phyloP scores from a whole-genome alignment of 2,329 filamentous ascomycete species.

The Elsinoe australis region DNA sequence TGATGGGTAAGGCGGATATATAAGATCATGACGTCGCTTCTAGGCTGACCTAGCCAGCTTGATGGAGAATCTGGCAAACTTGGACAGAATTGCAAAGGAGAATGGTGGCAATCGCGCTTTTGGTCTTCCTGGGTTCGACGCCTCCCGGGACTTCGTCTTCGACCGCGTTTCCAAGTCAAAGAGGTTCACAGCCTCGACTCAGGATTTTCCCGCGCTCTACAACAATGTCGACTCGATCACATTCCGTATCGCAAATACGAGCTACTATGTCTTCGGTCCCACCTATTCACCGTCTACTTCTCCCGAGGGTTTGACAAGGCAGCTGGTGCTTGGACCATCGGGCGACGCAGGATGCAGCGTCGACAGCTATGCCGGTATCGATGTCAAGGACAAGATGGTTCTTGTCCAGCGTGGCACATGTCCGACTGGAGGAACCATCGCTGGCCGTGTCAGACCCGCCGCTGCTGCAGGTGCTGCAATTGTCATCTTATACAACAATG shows the following conservation, averaged over 20 bases:
- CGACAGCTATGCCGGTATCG: slow-evolving; percentile 20
- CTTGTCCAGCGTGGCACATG: slow-evolving; percentile 12
- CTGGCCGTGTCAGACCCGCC: slow-evolving; percentile 7
- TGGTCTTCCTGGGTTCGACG: slow-evolving; percentile 51
- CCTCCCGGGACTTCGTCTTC: slow-evolving; percentile 51
- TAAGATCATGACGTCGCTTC: not conserved
- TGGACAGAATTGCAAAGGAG: slow-evolving; percentile 47
- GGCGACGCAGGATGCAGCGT: slow-evolving; percentile 36
- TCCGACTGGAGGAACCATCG: slow-evolving; percentile 11
- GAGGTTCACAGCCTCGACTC: slow-evolving; percentile 35
- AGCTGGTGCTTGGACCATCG: slow-evolving; percentile 35
- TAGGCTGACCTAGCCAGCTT: slow-evolving; percentile 34
- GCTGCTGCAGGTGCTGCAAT: slow-evolving; percentile 11
- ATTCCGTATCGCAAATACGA: slow-evolving; percentile 33
- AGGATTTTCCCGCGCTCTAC: slow-evolving; percentile 44
- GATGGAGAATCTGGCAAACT: slow-evolving; percentile 46
- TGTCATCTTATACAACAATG: slow-evolving; percentile 11
- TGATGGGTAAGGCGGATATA: not conserved
- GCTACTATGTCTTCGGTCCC: slow-evolving; percentile 37
- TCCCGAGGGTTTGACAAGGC: slow-evolving; percentile 37
- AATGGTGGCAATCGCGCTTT: slow-evolving; percentile 56
- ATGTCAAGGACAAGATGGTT: slow-evolving; percentile 12
- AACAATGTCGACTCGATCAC: slow-evolving; percentile 35
- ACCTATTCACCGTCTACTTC: slow-evolving; percentile 44
- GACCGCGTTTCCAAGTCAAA: slow-evolving; percentile 40